These are phyloP conservation scores for Aspergillus texensis DNA, from an alignment of 2,329 filamentous ascomycete genomes.

Conservation along the genomic window DNA sequence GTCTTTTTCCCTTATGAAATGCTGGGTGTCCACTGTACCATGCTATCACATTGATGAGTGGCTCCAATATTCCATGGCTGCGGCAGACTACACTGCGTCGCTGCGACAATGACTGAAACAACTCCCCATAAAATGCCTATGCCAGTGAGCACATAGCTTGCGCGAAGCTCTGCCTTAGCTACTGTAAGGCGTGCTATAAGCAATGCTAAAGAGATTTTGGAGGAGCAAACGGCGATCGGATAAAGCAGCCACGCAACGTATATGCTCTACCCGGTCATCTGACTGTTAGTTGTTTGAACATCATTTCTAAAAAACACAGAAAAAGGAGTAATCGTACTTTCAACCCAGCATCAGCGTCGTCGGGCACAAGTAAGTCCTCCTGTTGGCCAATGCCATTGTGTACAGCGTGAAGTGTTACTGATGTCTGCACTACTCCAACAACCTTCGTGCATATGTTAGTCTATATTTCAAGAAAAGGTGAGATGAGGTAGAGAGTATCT, in stretches of 20 bases:
- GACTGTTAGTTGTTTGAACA: too few species aligned
- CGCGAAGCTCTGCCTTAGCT: not conserved
- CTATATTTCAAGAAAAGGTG: too few species aligned
- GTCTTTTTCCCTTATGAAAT: too few species aligned
- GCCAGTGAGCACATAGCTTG: not conserved
- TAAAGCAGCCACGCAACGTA: constrained; percentile 5
- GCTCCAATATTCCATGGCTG: not conserved
- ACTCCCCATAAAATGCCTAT: not conserved
- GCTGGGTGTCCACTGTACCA: not conserved
- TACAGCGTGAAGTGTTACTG: not conserved
- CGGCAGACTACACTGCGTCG: not conserved
- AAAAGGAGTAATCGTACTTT: not conserved
- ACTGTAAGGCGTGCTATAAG: constrained; percentile 1
- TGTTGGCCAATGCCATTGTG: not conserved
- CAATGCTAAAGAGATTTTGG: not conserved
- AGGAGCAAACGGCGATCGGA: not conserved
- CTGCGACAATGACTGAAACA: not conserved
- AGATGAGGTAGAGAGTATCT: not conserved
- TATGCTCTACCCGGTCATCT: not conserved
- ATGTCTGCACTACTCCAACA: constrained; percentile 1
- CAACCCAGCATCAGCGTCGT: not conserved
- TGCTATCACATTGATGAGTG: not conserved
- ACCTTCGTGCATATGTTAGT: not conserved
- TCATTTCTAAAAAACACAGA: too few species aligned
- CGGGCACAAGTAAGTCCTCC: not conserved